Conservation (phyloP, 352 stramenopile species). For the Albugo laibachii region DNA sequence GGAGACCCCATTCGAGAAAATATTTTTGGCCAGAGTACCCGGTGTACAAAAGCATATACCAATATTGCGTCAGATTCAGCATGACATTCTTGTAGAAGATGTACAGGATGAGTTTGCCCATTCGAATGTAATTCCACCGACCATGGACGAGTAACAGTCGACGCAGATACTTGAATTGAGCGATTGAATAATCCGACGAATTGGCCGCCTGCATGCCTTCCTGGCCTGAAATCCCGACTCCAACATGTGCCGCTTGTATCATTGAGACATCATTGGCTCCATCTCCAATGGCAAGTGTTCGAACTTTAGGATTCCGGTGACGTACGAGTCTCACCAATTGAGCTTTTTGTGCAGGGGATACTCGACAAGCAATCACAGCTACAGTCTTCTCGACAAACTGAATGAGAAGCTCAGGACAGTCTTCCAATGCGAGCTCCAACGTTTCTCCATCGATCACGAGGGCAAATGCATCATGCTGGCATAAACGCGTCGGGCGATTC, state of each 20-base stretch:
- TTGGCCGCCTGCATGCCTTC: constrained; percentile 91
- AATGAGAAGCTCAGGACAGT: constrained; percentile 49
- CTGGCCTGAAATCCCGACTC: constrained; percentile 84
- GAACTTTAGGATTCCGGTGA: constrained; percentile 57
- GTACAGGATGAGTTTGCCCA: constrained; percentile 85
- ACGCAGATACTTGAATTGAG: constrained; percentile 85
- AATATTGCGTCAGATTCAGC: constrained; percentile 89
- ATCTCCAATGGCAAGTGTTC: constrained; percentile 85
- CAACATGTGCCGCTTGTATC: constrained; percentile 87
- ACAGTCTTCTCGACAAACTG: constrained; percentile 68
- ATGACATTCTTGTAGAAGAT: constrained; percentile 95
- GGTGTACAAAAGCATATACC: constrained; percentile 81
- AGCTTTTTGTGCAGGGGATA: constrained; percentile 86
- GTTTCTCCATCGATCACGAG: constrained; percentile 73
- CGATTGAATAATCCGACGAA: constrained; percentile 88
- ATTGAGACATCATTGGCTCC: constrained; percentile 94
- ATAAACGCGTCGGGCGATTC: constrained; percentile 18
- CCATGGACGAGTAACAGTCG: constrained; percentile 85
- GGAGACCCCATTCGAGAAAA: constrained; percentile 67
- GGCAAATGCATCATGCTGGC: constrained; percentile 46
- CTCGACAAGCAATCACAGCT: constrained; percentile 84
- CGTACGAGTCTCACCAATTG: constrained; percentile 85
- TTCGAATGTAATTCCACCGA: constrained; percentile 86
- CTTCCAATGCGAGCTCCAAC: constrained; percentile 47
- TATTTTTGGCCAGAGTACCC: constrained; percentile 78